phyloP scores from a whole-genome alignment of 306 rosid genomes.

The Abrus precatorius region DNA sequence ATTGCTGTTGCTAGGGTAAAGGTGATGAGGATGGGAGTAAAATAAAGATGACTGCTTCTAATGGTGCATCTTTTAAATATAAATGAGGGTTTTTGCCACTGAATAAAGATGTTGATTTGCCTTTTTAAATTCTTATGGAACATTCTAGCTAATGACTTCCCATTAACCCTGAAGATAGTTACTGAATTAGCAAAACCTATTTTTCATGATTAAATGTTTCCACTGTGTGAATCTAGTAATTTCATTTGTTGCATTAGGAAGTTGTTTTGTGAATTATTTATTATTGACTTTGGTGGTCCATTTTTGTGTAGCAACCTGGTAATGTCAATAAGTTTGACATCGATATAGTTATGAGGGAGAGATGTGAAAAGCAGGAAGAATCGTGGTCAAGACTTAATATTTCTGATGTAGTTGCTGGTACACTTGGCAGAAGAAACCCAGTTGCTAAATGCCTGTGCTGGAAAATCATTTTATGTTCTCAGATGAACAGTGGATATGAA shows the following conservation, averaged over 20 bases:
- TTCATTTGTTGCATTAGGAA: neutral
- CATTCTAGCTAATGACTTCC: neutral
- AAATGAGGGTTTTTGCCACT: neutral
- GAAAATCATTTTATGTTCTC: constrained; percentile 80
- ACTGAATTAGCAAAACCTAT: constrained; percentile 17
- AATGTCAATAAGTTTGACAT: constrained; percentile 70
- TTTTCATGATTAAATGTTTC: neutral
- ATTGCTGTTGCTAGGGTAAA: constrained; percentile 16
- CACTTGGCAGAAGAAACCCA: constrained; percentile 68
- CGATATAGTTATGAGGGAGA: constrained; percentile 69
- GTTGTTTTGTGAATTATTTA: constrained; percentile 33
- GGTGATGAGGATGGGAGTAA: constrained; percentile 12
- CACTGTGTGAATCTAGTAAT: neutral
- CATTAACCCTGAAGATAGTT: neutral
- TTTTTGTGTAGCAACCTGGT: constrained; percentile 62
- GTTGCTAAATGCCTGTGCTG: constrained; percentile 80
- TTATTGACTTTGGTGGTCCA: constrained; percentile 30
- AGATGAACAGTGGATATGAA: constrained; percentile 52
- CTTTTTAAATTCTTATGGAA: constrained; percentile 17
- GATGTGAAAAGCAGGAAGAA: constrained; percentile 67
- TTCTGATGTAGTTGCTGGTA: constrained; percentile 70
- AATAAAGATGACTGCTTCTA: constrained; percentile 37
- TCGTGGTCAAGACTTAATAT: constrained; percentile 83
- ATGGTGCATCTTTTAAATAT: constrained; percentile 26
- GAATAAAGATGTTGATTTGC: constrained; percentile 15